Base-by-base conservation (phyloP, 805 yeast genomes). In the Nakazawaea peltata region DNA sequence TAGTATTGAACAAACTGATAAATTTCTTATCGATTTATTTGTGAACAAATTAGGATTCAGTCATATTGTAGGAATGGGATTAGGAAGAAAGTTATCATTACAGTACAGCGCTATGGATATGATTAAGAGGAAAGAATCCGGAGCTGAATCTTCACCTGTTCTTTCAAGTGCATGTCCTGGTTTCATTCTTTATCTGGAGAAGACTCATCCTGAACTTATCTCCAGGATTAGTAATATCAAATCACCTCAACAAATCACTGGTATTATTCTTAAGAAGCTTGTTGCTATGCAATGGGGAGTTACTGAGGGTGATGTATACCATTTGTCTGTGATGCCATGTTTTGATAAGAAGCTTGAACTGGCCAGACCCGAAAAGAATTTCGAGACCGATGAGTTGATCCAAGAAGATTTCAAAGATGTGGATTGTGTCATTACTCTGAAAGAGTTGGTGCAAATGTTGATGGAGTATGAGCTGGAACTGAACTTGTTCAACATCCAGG, bases 301-400 rank as follows among this genome's bases (percentile, higher is more conserved):
- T 10, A 39, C 40, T n/a, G 65, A 66, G 13, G 25, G 19, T 4
- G 48, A 69, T 2, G 59, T 87, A 0, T 92, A 85, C 51, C 97
- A 90, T 54, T 58, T 92, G 36, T 72, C 92, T 6, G 65, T 92
- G 15, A 90, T 90, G 97, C 97, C 98, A 2, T 90, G 97, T 49
- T 92, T 92, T 54, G 98, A 92, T 56, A 92, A 92, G 59, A 92
- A 92, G 56, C 67, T 88, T 28, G 98, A 92, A 60, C 92, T 96
- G 19, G 87, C 95, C 3, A 68, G 97, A 42, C 79, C 83, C 0
- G 95, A 85, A 44, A 61, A 67, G 34, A 43, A 44, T 2, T 35
- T 27, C 3, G 19, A n/a, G n/a, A n/a, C n/a, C n/a, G n/a, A n/a
- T n/a, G n/a, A n/a, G n/a, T n/a, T n/a, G n/a, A n/a, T n/a, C n/a